phyloP scores from a whole-genome alignment of 83 land plant genomes.

The Diphasiastrum complanatum region DNA sequence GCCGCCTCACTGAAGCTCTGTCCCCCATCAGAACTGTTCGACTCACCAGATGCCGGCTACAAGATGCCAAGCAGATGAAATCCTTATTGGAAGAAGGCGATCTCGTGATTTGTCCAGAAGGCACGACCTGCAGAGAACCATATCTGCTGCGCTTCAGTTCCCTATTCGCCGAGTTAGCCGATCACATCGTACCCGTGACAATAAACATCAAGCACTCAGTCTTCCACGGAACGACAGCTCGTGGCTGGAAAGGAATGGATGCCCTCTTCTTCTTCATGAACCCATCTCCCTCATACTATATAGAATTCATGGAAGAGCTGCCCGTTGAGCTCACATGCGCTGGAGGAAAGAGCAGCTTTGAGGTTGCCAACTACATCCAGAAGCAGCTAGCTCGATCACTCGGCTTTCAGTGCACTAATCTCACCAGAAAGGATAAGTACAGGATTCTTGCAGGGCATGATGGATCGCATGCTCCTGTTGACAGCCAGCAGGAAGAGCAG shows the following conservation, averaged over 20 bases:
- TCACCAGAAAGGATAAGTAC: slow-evolving; percentile 70
- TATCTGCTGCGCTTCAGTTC: slow-evolving; percentile 38
- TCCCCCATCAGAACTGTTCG: slow-evolving; percentile 33
- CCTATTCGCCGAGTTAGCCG: slow-evolving; percentile 40
- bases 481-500: too few species aligned
- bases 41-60: slow-evolving; percentile 23
- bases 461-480: too few species aligned
- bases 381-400: slow-evolving; percentile 46
- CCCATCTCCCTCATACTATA: slow-evolving; percentile 49
- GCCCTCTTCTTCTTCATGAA: slow-evolving; percentile 61
- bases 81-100: slow-evolving; percentile 22
- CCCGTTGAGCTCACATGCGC: slow-evolving; percentile 54
- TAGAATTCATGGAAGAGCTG: slow-evolving; percentile 59
- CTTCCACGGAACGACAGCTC: slow-evolving; percentile 59
- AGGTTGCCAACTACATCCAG: slow-evolving; percentile 80
- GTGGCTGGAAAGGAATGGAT: slow-evolving; percentile 55
- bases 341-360: slow-evolving; percentile 46
- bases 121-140: slow-evolving; percentile 44
- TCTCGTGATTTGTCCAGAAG: slow-evolving; percentile 38
- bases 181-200: slow-evolving; percentile 64
- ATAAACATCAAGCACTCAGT: slow-evolving; percentile 36
- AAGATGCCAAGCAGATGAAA: slow-evolving; percentile 24
- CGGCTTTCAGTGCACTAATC: slow-evolving; percentile 58
- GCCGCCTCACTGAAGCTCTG: slow-evolving; percentile 25
- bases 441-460: slow-evolving; percentile 52